Conservation (phyloP, 345 rosid species). For the Eucalyptus camaldulensis region DNA sequence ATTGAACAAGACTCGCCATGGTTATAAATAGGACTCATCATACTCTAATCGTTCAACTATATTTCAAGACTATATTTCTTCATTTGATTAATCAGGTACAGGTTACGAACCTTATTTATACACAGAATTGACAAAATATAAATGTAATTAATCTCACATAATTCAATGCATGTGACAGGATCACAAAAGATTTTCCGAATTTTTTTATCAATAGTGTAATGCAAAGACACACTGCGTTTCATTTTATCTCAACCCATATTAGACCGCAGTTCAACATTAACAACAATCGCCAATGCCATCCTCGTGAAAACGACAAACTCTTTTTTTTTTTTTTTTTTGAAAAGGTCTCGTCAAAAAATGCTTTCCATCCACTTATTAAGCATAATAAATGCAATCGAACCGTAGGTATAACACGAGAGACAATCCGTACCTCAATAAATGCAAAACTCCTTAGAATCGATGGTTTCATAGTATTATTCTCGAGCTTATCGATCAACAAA, state of each 20-base stretch:
- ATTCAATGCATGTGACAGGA: background rate
- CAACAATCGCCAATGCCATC: no score
- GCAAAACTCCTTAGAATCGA: background rate
- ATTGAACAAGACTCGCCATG: rapidly evolving
- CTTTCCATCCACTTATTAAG: background rate
- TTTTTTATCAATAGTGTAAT: rapidly evolving
- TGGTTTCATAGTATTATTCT: background rate
- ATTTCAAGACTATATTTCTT: background rate
- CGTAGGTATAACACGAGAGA: background rate
- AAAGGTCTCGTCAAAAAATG: no score
- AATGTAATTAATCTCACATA: background rate
- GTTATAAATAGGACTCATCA: background rate
- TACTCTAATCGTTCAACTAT: background rate
- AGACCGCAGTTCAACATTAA: no score
- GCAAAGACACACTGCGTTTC: rapidly evolving
- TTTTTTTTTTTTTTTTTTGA: no score
- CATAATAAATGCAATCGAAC: background rate
- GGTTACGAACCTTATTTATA: background rate
- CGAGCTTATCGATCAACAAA: background rate
- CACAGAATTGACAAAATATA: background rate
- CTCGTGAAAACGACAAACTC: rapidly evolving
- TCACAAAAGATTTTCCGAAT: rapidly evolving
- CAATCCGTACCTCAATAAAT: background rate
- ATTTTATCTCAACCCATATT: background rate
- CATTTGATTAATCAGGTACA: background rate